Evolutionary conservation across 495 filamentous ascomycete species (phyloP), one percentile per base, ranked within the genome.

Genomic region (Penicillium parvum): DNA sequence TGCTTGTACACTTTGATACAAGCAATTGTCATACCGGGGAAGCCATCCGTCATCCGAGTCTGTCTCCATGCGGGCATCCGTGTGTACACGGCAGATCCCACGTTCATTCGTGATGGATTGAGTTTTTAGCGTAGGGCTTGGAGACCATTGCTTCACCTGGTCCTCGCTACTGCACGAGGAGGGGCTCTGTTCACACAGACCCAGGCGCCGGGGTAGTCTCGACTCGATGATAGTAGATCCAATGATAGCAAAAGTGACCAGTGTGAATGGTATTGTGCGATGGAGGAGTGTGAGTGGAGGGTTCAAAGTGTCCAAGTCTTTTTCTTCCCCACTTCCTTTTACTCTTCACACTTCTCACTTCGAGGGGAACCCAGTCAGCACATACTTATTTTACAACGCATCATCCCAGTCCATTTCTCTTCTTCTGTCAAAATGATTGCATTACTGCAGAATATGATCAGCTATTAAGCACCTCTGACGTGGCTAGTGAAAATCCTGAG

Each of bases 191-290:
- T 37, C 37, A 47, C 39, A 50, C 48, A 50, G 39, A 43, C 34
- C 49, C 23, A 50, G 37, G 51, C 42, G 48, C 37, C 42, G 40
- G 20, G 8, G 19, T 33, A 47, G 45, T 48, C 46, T 46, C 26
- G 50, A 57, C 47, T 56, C 46, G 26, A 53, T 52, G 50, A 52
- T 53, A 18, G 33, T 47, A 49, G 40, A 36, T 34, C 62, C 64
- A 70, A 70, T 68, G 36, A 57, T 46, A 42, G 45, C 28, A 15
- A n/a, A n/a, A n/a, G n/a, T n/a, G n/a, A n/a, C n/a, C n/a, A n/a
- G n/a, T n/a, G n/a, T n/a, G n/a, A n/a, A n/a, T n/a, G n/a, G n/a
- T n/a, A n/a, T n/a, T n/a, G n/a, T n/a, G n/a, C n/a, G n/a, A n/a
- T n/a, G n/a, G n/a, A n/a, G n/a, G n/a, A n/a, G n/a, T n/a, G n/a